Base-by-base conservation (phyloP, 257 asterid genomes). In the Haberlea rhodopensis region DNA sequence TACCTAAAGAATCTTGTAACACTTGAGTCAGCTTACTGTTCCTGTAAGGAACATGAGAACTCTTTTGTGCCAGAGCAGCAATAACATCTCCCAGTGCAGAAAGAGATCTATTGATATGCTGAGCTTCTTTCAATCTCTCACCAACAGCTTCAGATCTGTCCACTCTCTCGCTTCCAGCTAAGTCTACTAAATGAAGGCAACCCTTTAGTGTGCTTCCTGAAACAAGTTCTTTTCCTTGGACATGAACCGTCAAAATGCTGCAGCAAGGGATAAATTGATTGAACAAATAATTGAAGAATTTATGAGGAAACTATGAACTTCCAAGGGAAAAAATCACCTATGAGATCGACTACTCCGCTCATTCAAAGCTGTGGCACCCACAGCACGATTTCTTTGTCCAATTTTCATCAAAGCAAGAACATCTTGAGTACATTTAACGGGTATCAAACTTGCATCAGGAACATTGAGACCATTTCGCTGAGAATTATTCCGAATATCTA, bases 1-100 rank as follows among this genome's bases (percentile, higher is more conserved):
- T 77, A 90, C 97, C 96, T 78, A 90, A 77, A 40, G 97, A 90
- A 70, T 88, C 96, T 78, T 90, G 97, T 49, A 90, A 60, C 26
- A 90, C 97, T 86, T 90, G 97, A 10, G 97, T 90, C 11, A 90
- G 87, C 78, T 90, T 90, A 94, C 97, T 90, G 25, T 90, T 90
- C 76, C 97, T 75, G 13, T 90, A 87, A 60, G 97, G 97, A 64
- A 90, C 80, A 60, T 90, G 97, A 46, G 94, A 66, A 74, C 80
- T 86, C 71, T 90, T 90, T 68, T 90, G 92, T 58, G 97, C 97
- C 29, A 90, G 88, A 65, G 97, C 87, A 71, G 95, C 88, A 66
- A 90, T 82, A 79, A 90, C 97, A 75, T 90, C 97, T 63, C 97
- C 96, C 22, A 90, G 85, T 24, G 97, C 97, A 52, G 97, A 87